phyloP scores from a whole-genome alignment of 2,329 filamentous ascomycete genomes.

The Trichoderma oligosporum region DNA sequence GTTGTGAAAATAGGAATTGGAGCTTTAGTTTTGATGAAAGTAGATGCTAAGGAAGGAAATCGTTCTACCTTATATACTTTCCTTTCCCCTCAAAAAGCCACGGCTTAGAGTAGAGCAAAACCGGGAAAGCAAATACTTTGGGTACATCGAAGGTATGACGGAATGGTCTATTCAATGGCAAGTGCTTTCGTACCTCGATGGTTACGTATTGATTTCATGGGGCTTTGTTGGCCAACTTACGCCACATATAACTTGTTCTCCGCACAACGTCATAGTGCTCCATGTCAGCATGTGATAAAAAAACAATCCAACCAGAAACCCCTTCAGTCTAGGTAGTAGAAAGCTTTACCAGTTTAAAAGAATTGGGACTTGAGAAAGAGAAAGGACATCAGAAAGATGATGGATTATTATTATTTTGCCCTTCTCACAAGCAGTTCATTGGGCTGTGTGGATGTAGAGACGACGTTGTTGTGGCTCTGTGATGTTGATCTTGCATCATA shows the following conservation, averaged over 20 bases:
- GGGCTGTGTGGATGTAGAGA: too few species aligned
- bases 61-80: neutral
- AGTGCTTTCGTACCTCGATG: neutral
- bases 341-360: conserved; percentile 6
- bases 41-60: neutral
- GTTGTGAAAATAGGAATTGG: neutral
- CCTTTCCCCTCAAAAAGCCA: neutral
- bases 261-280: conserved; percentile 2
- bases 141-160: neutral
- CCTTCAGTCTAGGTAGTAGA: neutral
- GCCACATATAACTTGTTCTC: too few species aligned
- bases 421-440: too few species aligned
- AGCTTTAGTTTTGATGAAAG: too few species aligned
- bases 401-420: too few species aligned
- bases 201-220: too few species aligned
- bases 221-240: too few species aligned
- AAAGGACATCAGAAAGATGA: too few species aligned
- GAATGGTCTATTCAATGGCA: neutral
- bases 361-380: neutral
- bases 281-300: neutral
- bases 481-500: conserved; percentile 18
- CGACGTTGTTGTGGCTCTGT: neutral
- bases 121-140: neutral
- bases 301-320: neutral
- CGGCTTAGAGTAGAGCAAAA: neutral